Evolutionary conservation across 208 protist genomes (phyloP).

Genomic region (Naegleria fowleri): DNA sequence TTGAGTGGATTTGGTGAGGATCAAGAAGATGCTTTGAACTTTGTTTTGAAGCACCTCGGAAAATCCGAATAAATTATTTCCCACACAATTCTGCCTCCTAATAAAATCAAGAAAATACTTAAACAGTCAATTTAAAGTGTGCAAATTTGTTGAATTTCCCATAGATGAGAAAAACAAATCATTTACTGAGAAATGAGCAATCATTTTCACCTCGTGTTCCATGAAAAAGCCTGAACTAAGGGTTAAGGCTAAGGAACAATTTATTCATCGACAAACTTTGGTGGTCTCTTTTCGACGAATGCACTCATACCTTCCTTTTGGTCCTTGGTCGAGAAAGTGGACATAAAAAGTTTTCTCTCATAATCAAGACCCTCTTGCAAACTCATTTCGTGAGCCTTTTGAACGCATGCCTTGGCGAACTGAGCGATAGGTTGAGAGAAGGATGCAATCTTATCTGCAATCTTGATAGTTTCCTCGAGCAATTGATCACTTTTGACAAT

Average conservation of each 20-base stretch:
- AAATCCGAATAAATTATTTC: neutral
- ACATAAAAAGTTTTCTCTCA: slow-evolving; percentile 61
- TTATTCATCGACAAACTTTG: slow-evolving; percentile 55
- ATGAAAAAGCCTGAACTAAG: too few species aligned
- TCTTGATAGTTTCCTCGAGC: slow-evolving; percentile 45
- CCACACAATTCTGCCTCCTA: neutral
- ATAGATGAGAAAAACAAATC: too few species aligned
- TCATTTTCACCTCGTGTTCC: too few species aligned
- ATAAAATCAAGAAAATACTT: neutral
- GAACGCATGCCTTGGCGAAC: slow-evolving; percentile 54
- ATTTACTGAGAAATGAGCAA: too few species aligned
- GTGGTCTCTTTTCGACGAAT: slow-evolving; percentile 58
- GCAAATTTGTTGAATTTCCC: too few species aligned
- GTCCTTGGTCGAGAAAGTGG: slow-evolving; percentile 63
- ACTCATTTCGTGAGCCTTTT: slow-evolving; percentile 40
- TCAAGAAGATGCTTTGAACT: neutral
- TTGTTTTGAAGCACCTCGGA: neutral
- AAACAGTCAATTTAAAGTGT: neutral
- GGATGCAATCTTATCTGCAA: slow-evolving; percentile 54
- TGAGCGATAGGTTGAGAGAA: slow-evolving; percentile 46
- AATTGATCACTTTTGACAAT: slow-evolving; percentile 57
- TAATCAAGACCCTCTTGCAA: slow-evolving; percentile 50
- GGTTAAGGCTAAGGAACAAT: too few species aligned
- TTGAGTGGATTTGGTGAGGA: slow-evolving; percentile 6
- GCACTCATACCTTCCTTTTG: slow-evolving; percentile 72